Percentiles rank a stretch among this genome's conserved stretches.
Conservation (phyloP, 2,329 filamentous ascomycete genomes). For the Raffaelea deltoideospora region DNA sequence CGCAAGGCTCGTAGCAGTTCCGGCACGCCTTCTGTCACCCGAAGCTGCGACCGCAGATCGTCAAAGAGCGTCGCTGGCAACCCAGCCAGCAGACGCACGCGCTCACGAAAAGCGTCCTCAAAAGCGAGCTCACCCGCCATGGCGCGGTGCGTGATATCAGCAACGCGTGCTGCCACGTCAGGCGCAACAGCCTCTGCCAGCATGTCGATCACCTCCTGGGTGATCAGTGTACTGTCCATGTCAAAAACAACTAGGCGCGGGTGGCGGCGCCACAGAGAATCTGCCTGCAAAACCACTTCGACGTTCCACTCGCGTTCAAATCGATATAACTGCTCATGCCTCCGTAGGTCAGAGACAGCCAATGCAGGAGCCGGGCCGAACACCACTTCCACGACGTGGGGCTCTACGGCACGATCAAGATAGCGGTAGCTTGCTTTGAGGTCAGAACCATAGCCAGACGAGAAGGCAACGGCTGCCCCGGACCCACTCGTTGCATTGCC, state of each 20-base stretch:
- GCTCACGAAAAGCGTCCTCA: constrained; percentile 62
- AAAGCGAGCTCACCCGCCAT: constrained; percentile 97
- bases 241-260: constrained; percentile 89
- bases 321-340: constrained; percentile 66
- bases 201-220: constrained; percentile 94
- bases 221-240: constrained; percentile 96
- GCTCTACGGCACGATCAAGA: constrained; percentile 43
- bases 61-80: constrained; percentile 68
- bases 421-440: constrained; percentile 48
- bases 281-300: constrained; percentile 62
- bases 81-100: constrained; percentile 68
- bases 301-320: constrained; percentile 86
- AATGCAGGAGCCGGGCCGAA: constrained; percentile 46
- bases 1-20: constrained; percentile 63
- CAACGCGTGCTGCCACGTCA: constrained; percentile 67
- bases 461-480: too few relatives aligned
- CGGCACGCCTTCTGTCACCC: constrained; percentile 66
- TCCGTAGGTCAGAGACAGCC: constrained; percentile 53
- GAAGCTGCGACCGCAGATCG: constrained; percentile 57
- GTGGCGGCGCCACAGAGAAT: constrained; percentile 60
- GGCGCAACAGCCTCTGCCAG: constrained; percentile 63
- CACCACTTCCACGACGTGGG: constrained; percentile 50
- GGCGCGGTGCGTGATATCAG: constrained; percentile 77
- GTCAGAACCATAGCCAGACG: constrained; percentile 19
- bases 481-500: too few relatives aligned